Conservation (phyloP, 192 early-diverging fungal genomes). For the Podochytrium sp. region DNA sequence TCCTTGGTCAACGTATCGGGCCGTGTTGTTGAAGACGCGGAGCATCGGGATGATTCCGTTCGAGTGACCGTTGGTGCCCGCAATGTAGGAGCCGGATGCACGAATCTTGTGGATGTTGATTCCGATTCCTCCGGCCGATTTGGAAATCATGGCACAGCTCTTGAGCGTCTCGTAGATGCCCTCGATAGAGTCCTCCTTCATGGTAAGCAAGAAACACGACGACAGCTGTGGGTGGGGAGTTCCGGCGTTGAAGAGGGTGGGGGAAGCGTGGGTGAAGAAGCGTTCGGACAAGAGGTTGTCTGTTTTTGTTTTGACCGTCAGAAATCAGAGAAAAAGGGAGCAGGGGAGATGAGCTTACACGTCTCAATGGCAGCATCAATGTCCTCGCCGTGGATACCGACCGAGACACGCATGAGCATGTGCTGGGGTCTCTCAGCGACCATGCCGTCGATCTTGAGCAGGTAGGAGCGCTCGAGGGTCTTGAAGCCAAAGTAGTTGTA, state of each 20-base stretch:
- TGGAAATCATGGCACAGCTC: constrained; percentile 96
- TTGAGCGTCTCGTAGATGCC: constrained; percentile 98
- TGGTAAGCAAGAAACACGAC: constrained; percentile 94
- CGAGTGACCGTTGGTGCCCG: constrained; percentile 95
- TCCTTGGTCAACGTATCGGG: constrained; percentile 98
- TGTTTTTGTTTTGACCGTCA: no score
- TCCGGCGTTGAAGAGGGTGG: constrained; percentile 98
- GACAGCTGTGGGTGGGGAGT: constrained; percentile 95
- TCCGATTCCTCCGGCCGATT: constrained; percentile 94
- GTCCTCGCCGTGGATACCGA: constrained; percentile 94
- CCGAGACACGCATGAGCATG: constrained; percentile 96
- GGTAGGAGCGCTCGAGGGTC: constrained; percentile 95
- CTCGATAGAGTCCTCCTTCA: constrained; percentile 97
- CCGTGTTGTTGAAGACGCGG: constrained; percentile 97
- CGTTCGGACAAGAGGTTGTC: constrained; percentile 89
- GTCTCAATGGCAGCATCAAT: constrained; percentile 92
- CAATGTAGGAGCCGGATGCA: constrained; percentile 93
- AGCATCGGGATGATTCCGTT: constrained; percentile 98
- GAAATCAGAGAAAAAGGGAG: not conserved
- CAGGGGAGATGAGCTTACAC: not conserved
- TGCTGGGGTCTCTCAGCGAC: constrained; percentile 97
- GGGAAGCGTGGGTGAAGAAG: constrained; percentile 95
- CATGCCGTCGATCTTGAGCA: constrained; percentile 83
- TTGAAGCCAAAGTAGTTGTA: constrained; percentile 99
- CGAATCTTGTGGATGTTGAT: constrained; percentile 97